A percentile compares a stretch with the other conserved stretches of the same genome.
Conservation (phyloP, 805 yeast genomes). For the Kazachstania taianensis region DNA sequence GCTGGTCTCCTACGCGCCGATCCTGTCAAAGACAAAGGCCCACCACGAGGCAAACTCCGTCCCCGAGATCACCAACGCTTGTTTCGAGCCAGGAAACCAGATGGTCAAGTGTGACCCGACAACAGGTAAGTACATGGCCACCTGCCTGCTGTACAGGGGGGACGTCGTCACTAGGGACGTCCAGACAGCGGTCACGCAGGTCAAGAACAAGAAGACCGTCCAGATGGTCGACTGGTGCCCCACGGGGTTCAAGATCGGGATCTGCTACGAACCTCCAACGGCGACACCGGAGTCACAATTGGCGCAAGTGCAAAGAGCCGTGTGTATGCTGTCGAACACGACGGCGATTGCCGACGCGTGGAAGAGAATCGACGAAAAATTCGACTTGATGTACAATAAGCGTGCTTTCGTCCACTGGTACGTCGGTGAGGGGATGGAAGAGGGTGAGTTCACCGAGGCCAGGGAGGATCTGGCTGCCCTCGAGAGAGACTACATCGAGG, state of each 20-base stretch:
- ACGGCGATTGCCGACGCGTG: conserved; percentile 98
- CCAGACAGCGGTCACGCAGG: conserved; percentile 86
- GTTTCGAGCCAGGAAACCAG: conserved; percentile 97
- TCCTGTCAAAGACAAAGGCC: conserved; percentile 81
- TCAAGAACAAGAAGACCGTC: conserved; percentile 88
- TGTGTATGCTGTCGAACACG: conserved; percentile 94
- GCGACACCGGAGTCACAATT: conserved; percentile 81
- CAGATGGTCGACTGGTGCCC: conserved; percentile 99
- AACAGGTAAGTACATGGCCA: conserved; percentile 96
- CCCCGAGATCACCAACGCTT: conserved; percentile 89
- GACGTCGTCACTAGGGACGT: conserved; percentile 97
- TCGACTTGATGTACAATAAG: conserved; percentile 96
- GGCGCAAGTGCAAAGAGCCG: conserved; percentile 91
- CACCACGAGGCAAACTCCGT: conserved; percentile 92
- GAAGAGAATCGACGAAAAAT: conserved; percentile 93
- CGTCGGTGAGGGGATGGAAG: conserved; percentile 99
- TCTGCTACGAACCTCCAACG: conserved; percentile 95
- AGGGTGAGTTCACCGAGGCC: conserved; percentile 97
- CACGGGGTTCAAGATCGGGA: conserved; percentile 98
- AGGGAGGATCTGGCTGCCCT: conserved; percentile 96
- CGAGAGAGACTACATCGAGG: conserved; percentile 94
- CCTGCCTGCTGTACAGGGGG: conserved; percentile 95
- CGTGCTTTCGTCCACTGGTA: conserved; percentile 99
- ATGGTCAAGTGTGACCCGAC: conserved; percentile 99
- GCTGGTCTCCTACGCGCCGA: conserved; percentile 96